Evolutionary conservation across 2,329 filamentous ascomycete genomes (phyloP).

Genomic region (Fusarium praegraminearum): DNA sequence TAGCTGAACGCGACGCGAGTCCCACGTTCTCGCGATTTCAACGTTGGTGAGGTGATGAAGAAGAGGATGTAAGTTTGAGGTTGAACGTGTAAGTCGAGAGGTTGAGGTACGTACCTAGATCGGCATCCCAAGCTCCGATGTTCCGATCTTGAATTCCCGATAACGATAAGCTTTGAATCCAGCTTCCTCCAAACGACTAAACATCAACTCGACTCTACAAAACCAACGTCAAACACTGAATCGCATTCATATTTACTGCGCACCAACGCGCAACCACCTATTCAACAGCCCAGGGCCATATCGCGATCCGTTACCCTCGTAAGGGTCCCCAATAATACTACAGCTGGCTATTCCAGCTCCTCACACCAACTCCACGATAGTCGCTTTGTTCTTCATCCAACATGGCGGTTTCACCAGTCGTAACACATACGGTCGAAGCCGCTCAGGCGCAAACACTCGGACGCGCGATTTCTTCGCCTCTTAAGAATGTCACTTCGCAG

Average conservation of each 20-base stretch:
- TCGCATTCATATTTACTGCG: neutral
- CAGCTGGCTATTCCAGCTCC: conserved; percentile 27
- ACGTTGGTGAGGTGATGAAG: neutral
- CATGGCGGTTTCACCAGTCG: conserved; percentile 63
- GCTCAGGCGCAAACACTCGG: conserved; percentile 43
- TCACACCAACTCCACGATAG: neutral
- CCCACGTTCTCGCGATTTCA: neutral
- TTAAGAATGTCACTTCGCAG: conserved; percentile 55
- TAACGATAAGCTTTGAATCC: conserved; percentile 37
- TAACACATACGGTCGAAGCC: conserved; percentile 55
- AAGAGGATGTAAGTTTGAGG: neutral
- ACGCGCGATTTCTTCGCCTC: conserved; percentile 57
- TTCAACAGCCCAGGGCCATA: neutral
- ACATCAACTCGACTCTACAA: conserved; percentile 8
- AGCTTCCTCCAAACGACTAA: conserved; percentile 5
- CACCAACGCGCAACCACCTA: neutral
- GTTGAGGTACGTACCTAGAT: neutral
- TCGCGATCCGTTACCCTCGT: neutral
- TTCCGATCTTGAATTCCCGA: conserved; percentile 28
- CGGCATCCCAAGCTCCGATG: conserved; percentile 33
- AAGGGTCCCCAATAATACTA: neutral
- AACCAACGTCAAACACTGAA: neutral
- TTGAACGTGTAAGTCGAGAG: conserved; percentile 6
- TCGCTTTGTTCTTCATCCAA: conserved; percentile 26
- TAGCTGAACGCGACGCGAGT: too few species aligned